Conservation (phyloP, 2,329 filamentous ascomycete genomes). For the Fusarium acutatum region DNA sequence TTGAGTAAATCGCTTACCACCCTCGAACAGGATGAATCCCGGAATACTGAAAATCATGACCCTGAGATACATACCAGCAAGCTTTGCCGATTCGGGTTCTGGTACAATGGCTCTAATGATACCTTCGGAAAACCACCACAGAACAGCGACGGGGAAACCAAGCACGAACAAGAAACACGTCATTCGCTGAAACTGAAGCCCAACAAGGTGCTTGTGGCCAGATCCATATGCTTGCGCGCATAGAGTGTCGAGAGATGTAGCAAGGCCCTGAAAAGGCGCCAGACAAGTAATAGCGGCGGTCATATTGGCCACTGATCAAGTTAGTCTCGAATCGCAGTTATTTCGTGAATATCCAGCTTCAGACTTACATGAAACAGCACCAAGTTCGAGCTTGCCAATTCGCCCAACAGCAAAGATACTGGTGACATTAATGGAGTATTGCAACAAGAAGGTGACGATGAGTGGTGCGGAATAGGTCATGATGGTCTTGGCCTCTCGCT, state of each 20-base stretch:
- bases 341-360: background rate
- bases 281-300: slow-evolving; percentile 82
- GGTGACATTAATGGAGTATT: slow-evolving; percentile 85
- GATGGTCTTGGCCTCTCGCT: slow-evolving; percentile 85
- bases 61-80: slow-evolving; percentile 77
- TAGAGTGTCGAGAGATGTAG: slow-evolving; percentile 89
- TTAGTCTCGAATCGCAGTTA: slow-evolving; percentile 8
- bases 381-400: slow-evolving; percentile 70
- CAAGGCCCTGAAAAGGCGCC: slow-evolving; percentile 82
- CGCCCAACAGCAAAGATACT: slow-evolving; percentile 82
- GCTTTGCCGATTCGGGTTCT: slow-evolving; percentile 66
- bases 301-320: slow-evolving; percentile 66
- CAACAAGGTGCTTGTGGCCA: slow-evolving; percentile 87
- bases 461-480: slow-evolving; percentile 75
- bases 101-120: slow-evolving; percentile 64
- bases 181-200: slow-evolving; percentile 84
- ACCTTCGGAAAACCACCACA: slow-evolving; percentile 75
- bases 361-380: slow-evolving; percentile 53
- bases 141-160: slow-evolving; percentile 74
- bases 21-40: slow-evolving; percentile 80
- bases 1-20: slow-evolving; percentile 82
- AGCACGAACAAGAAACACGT: slow-evolving; percentile 77
- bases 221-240: slow-evolving; percentile 95
- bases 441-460: slow-evolving; percentile 76
- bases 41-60: slow-evolving; percentile 78